phyloP scores from a whole-genome alignment of 192 early-diverging fungal genomes.

The Dissophora ornata region DNA sequence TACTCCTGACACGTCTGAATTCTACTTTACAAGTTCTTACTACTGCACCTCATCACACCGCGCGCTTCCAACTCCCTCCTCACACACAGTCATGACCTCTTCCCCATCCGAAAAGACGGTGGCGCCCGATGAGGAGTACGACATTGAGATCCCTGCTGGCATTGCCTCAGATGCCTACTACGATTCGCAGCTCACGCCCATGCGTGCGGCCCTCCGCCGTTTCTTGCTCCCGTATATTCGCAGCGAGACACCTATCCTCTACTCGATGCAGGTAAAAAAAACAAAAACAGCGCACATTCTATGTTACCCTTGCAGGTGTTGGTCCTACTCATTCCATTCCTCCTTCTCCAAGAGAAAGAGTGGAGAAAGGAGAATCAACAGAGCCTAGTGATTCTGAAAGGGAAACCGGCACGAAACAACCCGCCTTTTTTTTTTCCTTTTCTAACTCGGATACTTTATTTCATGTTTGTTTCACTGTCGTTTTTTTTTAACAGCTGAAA shows the following conservation, averaged over 20 bases:
- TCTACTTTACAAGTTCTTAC: no score
- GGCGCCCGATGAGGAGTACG: conserved; percentile 33
- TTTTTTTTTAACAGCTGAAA: conserved; percentile 43
- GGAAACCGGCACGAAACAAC: neutral
- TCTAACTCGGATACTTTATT: no score
- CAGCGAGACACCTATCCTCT: conserved; percentile 59
- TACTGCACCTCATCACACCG: no score
- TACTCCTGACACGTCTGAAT: no score
- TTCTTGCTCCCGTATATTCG: conserved; percentile 58
- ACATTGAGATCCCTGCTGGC: conserved; percentile 53
- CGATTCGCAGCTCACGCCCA: conserved; percentile 58
- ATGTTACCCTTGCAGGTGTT: no score
- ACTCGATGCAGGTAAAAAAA: conserved; percentile 62
- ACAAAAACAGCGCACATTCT: neutral
- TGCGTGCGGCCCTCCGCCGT: conserved; percentile 56
- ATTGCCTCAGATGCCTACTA: conserved; percentile 56
- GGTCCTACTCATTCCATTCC: no score
- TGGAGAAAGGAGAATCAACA: no score
- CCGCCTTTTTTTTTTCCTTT: neutral
- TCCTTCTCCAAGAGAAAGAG: no score
- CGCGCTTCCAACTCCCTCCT: neutral
- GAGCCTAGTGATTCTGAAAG: no score
- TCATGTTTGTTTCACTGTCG: neutral
- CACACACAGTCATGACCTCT: neutral
- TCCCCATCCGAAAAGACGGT: conserved; percentile 10